phyloP scores from a whole-genome alignment of 2,329 filamentous ascomycete species.

The Fusarium haematococcum region DNA sequence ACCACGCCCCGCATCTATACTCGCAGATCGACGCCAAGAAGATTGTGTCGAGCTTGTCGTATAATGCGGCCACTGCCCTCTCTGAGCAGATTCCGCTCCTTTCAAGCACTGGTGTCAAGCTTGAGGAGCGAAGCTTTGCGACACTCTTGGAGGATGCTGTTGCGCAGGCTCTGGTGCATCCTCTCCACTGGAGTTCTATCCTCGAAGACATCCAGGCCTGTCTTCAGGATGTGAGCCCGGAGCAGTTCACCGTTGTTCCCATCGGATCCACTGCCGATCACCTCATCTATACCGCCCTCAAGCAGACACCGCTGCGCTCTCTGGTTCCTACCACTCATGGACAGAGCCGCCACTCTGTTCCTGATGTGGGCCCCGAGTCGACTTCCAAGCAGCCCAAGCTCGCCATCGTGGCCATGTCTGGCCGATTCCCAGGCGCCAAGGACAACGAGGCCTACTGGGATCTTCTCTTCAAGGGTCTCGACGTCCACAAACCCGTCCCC shows the following conservation, averaged over 20 bases:
- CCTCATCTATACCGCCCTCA: conserved; percentile 36
- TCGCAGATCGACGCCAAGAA: conserved; percentile 21
- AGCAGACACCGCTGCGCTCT: conserved; percentile 23
- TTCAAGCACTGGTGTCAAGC: conserved; percentile 7
- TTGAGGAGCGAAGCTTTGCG: conserved; percentile 25
- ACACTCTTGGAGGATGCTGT: conserved; percentile 29
- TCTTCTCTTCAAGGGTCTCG: conserved; percentile 71
- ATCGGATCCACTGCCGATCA: conserved; percentile 32
- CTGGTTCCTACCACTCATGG: neutral
- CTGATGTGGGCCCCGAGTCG: accelerated
- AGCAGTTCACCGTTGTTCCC: conserved; percentile 14
- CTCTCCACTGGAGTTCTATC: conserved; percentile 30
- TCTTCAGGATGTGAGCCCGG: neutral
- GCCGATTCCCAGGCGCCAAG: conserved; percentile 71
- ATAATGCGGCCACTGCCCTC: neutral
- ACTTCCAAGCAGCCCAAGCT: conserved; percentile 29
- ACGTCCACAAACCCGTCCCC: conserved; percentile 69
- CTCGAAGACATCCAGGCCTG: conserved; percentile 14
- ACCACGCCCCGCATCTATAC: conserved; percentile 36
- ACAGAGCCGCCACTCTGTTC: accelerated
- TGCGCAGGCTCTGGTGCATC: conserved; percentile 17
- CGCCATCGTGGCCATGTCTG: conserved; percentile 75
- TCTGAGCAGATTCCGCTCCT: conserved; percentile 19
- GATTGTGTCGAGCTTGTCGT: conserved; percentile 12
- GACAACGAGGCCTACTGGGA: conserved; percentile 73